These are phyloP conservation scores for Inonotus obliquus DNA, from an alignment of 1,284 basidiomycete genomes.

Conservation along the genomic window DNA sequence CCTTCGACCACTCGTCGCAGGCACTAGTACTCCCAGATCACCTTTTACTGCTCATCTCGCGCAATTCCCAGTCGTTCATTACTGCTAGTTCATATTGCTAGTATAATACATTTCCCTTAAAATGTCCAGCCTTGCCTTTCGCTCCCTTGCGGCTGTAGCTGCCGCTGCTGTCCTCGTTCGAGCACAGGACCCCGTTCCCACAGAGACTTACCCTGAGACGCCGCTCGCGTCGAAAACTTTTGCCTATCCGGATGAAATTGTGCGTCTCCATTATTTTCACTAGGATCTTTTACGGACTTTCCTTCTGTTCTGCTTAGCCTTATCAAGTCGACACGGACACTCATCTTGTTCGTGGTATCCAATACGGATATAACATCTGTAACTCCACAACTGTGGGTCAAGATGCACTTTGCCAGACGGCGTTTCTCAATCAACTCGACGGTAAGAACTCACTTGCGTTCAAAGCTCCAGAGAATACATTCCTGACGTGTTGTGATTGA, in stretches of 20 bases:
- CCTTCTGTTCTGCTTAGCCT: slow-evolving; percentile 29
- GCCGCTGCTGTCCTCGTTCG: slow-evolving; percentile 2
- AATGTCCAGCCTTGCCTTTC: slow-evolving; percentile 45
- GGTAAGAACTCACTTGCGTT: not conserved
- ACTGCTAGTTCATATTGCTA: not conserved
- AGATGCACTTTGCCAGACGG: slow-evolving; percentile 51
- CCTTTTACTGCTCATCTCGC: not conserved
- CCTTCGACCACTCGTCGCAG: not conserved
- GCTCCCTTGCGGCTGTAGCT: slow-evolving; percentile 35
- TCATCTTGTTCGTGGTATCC: slow-evolving; percentile 33
- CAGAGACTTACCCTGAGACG: slow-evolving; percentile 34
- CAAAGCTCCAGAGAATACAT: not conserved
- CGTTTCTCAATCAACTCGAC: slow-evolving; percentile 43
- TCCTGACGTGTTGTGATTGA: not conserved
- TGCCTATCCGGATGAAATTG: slow-evolving; percentile 45
- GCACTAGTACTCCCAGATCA: not conserved
- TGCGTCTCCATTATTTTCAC: slow-evolving; percentile 25
- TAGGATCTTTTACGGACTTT: not conserved
- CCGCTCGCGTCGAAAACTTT: slow-evolving; percentile 52
- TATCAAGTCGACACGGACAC: slow-evolving; percentile 22
- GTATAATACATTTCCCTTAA: slow-evolving; percentile 14
- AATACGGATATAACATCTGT: slow-evolving; percentile 41
- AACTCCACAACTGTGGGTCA: slow-evolving; percentile 44
- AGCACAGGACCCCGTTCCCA: not conserved
- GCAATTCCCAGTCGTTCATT: slow-evolving; percentile 12